These are phyloP conservation scores for Scytalidium lignicola DNA, from an alignment of 2,329 filamentous ascomycete species.

Conservation along the genomic window DNA sequence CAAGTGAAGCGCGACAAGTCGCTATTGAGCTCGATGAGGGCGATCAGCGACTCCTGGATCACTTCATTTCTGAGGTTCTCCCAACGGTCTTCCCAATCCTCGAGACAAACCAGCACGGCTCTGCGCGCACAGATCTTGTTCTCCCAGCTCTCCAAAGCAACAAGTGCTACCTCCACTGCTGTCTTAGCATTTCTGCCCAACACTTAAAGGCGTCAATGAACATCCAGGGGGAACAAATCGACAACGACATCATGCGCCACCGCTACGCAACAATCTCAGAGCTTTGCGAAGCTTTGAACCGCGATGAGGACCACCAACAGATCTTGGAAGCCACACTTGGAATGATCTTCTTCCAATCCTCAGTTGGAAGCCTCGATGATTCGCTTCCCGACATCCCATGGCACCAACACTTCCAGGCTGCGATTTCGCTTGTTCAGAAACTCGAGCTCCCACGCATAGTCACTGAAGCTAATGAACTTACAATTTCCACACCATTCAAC, in stretches of 20 bases:
- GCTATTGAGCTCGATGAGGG: conserved; percentile 80
- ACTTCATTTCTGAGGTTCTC: conserved; percentile 85
- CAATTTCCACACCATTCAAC: conserved; percentile 67
- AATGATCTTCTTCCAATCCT: conserved; percentile 95
- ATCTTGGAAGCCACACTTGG: conserved; percentile 89
- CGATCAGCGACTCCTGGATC: conserved; percentile 80
- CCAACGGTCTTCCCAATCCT: conserved; percentile 88
- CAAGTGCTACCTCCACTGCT: conserved; percentile 92
- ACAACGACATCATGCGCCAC: conserved; percentile 88
- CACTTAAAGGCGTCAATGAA: conserved; percentile 79
- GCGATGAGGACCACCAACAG: conserved; percentile 76
- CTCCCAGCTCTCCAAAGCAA: conserved; percentile 86
- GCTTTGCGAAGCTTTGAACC: conserved; percentile 74
- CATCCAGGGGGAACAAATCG: conserved; percentile 66
- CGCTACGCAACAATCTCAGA: conserved; percentile 82
- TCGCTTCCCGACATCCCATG: conserved; percentile 86
- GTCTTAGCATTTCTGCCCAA: conserved; percentile 85
- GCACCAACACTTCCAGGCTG: conserved; percentile 95
- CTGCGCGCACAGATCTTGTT: conserved; percentile 74
- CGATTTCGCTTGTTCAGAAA: conserved; percentile 76
- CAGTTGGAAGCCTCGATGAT: conserved; percentile 82
- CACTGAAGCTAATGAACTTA: conserved; percentile 41
- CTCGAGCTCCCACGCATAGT: conserved; percentile 72
- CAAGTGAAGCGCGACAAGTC: conserved; percentile 59
- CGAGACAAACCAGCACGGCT: conserved; percentile 83